These are phyloP conservation scores for Dioszegia hungarica DNA, from an alignment of 768 basidiomycete genomes.

Conservation along the genomic window DNA sequence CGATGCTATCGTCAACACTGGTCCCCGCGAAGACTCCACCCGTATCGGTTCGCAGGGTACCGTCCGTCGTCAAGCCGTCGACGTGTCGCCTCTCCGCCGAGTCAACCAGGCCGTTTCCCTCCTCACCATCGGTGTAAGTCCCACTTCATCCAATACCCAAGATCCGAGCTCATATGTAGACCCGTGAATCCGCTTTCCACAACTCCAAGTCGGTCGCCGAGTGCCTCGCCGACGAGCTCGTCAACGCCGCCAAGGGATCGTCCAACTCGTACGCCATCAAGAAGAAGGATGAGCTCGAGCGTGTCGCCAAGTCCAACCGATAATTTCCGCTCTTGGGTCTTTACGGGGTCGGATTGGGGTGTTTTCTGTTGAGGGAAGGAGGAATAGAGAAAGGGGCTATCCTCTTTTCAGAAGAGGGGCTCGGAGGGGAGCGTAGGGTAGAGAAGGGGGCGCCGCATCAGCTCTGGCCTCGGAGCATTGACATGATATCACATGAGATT, in stretches of 20 bases:
- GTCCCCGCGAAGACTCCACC: constrained; percentile 98
- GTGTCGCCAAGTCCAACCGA: constrained; percentile 99
- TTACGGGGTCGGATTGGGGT: constrained; percentile 1
- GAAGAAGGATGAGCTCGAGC: constrained; percentile 99
- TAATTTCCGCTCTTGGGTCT: constrained; percentile 54
- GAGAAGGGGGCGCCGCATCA: constrained; percentile 1
- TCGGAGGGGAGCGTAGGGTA: not conserved
- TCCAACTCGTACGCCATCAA: constrained; percentile 99
- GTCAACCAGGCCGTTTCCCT: constrained; percentile 97
- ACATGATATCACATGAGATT: constrained; percentile 7
- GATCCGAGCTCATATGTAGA: constrained; percentile 54
- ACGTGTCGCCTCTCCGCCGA: constrained; percentile 94
- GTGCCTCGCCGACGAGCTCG: constrained; percentile 97
- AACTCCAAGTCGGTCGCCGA: constrained; percentile 99
- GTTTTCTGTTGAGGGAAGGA: not conserved
- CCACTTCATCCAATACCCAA: not conserved
- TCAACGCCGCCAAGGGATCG: constrained; percentile 99
- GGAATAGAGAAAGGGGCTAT: not conserved
- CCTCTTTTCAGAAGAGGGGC: not conserved
- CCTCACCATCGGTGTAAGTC: constrained; percentile 86
- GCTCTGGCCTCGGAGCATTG: constrained; percentile 10
- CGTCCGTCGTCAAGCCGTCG: constrained; percentile 98
- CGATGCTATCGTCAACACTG: constrained; percentile 98
- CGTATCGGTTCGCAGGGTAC: constrained; percentile 99
- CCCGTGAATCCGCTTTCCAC: constrained; percentile 99